Evolutionary conservation across 139 green algal genomes (phyloP).

Genomic region (Dunaliella primolecta): DNA sequence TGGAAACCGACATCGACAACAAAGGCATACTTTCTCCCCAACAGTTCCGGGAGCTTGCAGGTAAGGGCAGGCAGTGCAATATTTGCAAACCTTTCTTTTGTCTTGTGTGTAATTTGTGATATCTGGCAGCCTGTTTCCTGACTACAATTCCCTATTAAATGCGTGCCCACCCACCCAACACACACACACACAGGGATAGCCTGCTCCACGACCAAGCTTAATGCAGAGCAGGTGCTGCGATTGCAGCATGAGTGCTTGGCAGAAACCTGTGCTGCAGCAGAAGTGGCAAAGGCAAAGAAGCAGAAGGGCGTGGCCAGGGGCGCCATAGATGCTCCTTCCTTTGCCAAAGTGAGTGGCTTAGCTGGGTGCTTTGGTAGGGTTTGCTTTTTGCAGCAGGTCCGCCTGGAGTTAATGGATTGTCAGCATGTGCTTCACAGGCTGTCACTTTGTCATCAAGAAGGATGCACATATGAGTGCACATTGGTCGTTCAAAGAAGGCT

Average conservation of each 20-base stretch:
- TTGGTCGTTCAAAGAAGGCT: too few relatives aligned
- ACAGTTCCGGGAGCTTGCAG: background rate
- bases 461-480: too few relatives aligned
- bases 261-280: background rate
- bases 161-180: background rate
- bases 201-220: background rate
- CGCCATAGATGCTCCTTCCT: background rate
- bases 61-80: background rate
- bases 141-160: background rate
- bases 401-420: too few relatives aligned
- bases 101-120: too few relatives aligned
- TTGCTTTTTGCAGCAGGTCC: too few relatives aligned
- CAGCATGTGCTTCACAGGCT: too few relatives aligned
- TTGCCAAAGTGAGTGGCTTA: background rate
- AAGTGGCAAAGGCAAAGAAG: background rate
- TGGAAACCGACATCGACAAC: background rate
- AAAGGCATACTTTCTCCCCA: background rate
- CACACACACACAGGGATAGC: background rate
- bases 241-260: background rate
- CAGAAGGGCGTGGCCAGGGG: background rate
- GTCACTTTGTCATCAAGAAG: too few relatives aligned
- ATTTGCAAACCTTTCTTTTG: too few relatives aligned
- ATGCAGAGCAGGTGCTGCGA: background rate
- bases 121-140: too few relatives aligned
- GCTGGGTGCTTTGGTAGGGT: too few relatives aligned